Evolutionary conservation across 2,329 filamentous ascomycete species (phyloP).

Genomic region (Fusarium xyrophilum): DNA sequence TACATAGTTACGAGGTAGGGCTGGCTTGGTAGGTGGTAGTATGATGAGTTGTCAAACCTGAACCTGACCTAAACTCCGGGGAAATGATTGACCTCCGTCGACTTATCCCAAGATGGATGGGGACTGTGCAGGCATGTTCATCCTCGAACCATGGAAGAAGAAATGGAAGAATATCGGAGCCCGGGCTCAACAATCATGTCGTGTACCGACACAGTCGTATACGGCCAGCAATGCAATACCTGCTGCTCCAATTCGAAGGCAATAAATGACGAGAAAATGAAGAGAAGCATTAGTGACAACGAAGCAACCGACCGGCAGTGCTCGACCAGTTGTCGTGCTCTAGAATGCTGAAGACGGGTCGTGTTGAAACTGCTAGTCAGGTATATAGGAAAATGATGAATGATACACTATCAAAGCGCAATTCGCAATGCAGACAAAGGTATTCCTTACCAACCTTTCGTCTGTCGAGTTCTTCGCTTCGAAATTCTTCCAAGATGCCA

Average conservation of each 20-base stretch:
- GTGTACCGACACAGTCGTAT: not conserved
- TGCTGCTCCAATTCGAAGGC: not conserved
- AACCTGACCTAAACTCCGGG: constrained; percentile 21
- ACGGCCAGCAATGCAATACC: not conserved
- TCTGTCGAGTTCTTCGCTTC: constrained; percentile 15
- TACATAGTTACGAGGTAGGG: not conserved
- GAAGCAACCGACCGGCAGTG: constrained; percentile 20
- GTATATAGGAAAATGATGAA: not conserved
- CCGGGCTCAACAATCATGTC: not conserved
- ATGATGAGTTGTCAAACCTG: constrained; percentile 22
- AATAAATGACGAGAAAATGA: constrained; percentile 5
- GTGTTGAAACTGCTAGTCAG: not conserved
- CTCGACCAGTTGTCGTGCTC: not conserved
- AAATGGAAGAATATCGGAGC: constrained; percentile 1
- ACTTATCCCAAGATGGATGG: constrained; percentile 11
- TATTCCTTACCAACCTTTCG: constrained; percentile 8
- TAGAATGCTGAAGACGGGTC: constrained; percentile 17
- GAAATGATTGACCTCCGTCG: constrained; percentile 16
- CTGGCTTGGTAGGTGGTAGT: not conserved
- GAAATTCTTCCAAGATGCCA: constrained; percentile 22
- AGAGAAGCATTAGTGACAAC: constrained; percentile 26
- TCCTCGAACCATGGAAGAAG: constrained; percentile 21
- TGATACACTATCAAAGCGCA: not conserved
- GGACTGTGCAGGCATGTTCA: constrained; percentile 12
- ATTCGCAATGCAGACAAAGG: not conserved